These are phyloP conservation scores for Apiospora pterosperma DNA, from an alignment of 2,329 filamentous ascomycete species.

Conservation along the genomic window DNA sequence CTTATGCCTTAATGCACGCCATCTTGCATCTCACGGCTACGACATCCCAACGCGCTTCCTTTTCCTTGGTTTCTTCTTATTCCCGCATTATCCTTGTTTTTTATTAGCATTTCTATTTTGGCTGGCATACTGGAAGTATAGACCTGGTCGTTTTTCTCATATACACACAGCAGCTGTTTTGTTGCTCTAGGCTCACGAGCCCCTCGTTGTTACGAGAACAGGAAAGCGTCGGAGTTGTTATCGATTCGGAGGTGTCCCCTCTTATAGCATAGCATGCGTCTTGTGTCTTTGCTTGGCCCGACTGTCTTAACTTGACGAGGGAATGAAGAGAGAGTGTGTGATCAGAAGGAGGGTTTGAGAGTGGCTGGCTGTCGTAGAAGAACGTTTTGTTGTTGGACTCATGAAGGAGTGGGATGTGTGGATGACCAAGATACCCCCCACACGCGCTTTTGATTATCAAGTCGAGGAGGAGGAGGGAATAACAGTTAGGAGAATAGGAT, in stretches of 20 bases:
- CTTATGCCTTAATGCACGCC: not conserved
- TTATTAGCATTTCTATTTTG: not conserved
- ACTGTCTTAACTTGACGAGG: not conserved
- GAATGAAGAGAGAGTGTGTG: not conserved
- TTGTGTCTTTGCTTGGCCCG: not conserved
- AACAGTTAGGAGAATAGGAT: not conserved
- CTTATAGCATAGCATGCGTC: not conserved
- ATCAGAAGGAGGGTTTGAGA: not conserved
- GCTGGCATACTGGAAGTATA: not conserved
- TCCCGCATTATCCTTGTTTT: not conserved
- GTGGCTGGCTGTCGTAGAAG: not conserved
- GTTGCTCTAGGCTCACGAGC: not conserved
- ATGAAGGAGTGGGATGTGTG: not conserved
- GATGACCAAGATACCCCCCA: constrained; percentile 1
- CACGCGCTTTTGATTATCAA: not conserved
- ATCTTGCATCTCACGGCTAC: not conserved
- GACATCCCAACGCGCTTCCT: not conserved
- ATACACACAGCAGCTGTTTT: not conserved
- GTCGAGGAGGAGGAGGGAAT: not conserved
- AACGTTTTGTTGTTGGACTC: not conserved
- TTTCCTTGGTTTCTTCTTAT: not conserved
- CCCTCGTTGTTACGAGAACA: not conserved
- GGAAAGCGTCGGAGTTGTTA: not conserved
- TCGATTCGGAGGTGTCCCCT: not conserved
- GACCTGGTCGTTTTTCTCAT: not conserved